Conservation (phyloP, 164 flowering plant species). For the Berberis thunbergii region DNA sequence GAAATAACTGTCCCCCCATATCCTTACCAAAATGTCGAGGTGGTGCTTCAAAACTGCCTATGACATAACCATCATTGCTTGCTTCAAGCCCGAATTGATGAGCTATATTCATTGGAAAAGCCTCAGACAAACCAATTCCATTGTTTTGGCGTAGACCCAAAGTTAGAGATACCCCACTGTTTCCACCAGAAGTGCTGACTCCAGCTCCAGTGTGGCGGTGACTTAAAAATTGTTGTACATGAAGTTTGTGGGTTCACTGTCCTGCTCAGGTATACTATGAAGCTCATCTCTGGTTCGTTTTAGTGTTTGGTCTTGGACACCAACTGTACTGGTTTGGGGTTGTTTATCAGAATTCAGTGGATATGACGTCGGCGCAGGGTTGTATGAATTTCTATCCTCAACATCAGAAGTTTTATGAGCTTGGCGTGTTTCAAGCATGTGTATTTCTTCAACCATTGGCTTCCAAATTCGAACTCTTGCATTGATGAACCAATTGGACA, state of each 20-base stretch:
- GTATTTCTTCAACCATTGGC: constrained; percentile 86
- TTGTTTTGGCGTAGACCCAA: constrained; percentile 67
- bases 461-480: constrained; percentile 90
- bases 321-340: constrained; percentile 18
- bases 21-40: constrained; percentile 35
- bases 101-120: constrained; percentile 37
- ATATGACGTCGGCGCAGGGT: constrained; percentile 14
- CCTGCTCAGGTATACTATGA: constrained; percentile 12
- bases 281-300: constrained; percentile 41
- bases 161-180: constrained; percentile 52
- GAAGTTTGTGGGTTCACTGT: constrained; percentile 22
- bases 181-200: constrained; percentile 24
- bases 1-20: constrained; percentile 48
- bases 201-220: constrained; percentile 24
- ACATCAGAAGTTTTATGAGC: constrained; percentile 28
- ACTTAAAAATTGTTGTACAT: constrained; percentile 24
- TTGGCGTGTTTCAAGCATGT: constrained; percentile 61
- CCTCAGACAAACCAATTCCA: constrained; percentile 35
- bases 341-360: constrained; percentile 22
- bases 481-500: constrained; percentile 84
- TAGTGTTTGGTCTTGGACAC: constrained; percentile 21
- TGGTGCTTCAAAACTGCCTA: constrained; percentile 36
- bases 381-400: constrained; percentile 21
- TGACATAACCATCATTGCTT: constrained; percentile 27
- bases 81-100: constrained; percentile 38